These are phyloP conservation scores for Xenosphaeropsis pyriputrescens DNA, from an alignment of 2,329 filamentous ascomycete genomes.

Conservation along the genomic window DNA sequence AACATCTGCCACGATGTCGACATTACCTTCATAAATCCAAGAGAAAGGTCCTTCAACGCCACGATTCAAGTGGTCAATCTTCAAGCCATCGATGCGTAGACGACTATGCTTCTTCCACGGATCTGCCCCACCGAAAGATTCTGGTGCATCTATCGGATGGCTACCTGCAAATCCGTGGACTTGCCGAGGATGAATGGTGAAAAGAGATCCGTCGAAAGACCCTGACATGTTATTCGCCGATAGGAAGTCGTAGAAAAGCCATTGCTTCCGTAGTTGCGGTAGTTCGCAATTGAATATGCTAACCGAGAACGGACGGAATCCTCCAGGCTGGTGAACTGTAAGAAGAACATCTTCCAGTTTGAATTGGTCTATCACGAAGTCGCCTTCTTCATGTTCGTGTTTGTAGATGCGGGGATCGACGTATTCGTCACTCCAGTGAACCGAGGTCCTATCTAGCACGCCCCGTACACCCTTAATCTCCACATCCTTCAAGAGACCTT, in stretches of 20 bases:
- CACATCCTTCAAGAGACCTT: slow-evolving; percentile 79
- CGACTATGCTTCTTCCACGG: slow-evolving; percentile 95
- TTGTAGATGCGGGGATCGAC: slow-evolving; percentile 77
- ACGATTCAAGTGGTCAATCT: slow-evolving; percentile 89
- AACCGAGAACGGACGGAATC: slow-evolving; percentile 87
- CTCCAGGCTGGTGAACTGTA: slow-evolving; percentile 78
- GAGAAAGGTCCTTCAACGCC: slow-evolving; percentile 89
- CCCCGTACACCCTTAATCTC: slow-evolving; percentile 89
- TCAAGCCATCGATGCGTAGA: slow-evolving; percentile 81
- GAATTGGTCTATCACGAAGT: slow-evolving; percentile 95
- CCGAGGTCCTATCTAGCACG: slow-evolving; percentile 77
- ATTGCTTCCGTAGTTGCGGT: slow-evolving; percentile 84
- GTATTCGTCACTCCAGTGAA: slow-evolving; percentile 53
- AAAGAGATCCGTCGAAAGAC: slow-evolving; percentile 87
- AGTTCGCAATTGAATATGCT: slow-evolving; percentile 95
- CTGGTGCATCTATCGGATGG: slow-evolving; percentile 33
- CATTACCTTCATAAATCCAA: slow-evolving; percentile 95
- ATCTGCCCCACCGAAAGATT: slow-evolving; percentile 44
- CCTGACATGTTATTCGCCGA: slow-evolving; percentile 94
- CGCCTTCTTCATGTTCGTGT: slow-evolving; percentile 75
- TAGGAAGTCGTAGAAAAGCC: slow-evolving; percentile 95
- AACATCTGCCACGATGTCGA: slow-evolving; percentile 91
- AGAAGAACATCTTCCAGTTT: slow-evolving; percentile 88
- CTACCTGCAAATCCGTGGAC: slow-evolving; percentile 64
- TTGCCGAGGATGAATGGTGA: slow-evolving; percentile 91